A percentile compares a stretch with the other conserved stretches of the same genome.
phyloP scores from a whole-genome alignment of 176 grass and related monocot species.

The Coix lacrymajobi region DNA sequence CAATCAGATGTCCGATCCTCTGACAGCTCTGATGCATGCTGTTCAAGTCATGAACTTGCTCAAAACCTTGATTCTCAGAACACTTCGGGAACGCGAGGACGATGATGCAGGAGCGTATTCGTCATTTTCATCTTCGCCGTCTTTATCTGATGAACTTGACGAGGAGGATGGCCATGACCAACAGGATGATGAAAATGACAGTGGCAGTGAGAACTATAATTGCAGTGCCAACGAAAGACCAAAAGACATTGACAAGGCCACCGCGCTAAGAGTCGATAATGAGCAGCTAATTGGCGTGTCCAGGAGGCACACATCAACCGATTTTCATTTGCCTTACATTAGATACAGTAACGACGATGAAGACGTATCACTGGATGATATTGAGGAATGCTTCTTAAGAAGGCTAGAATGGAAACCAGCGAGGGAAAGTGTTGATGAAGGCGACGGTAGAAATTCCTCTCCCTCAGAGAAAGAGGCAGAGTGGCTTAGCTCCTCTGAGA shows the following conservation, averaged over 20 bases:
- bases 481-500: not conserved
- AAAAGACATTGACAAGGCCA: constrained; percentile 7
- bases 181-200: constrained; percentile 32
- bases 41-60: constrained; percentile 93
- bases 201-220: constrained; percentile 26
- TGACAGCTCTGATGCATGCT: constrained; percentile 83
- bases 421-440: not conserved
- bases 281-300: constrained; percentile 32
- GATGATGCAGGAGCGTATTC: constrained; percentile 55
- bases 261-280: not conserved
- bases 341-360: constrained; percentile 2
- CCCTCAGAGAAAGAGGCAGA: not conserved
- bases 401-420: constrained; percentile 46
- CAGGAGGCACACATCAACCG: constrained; percentile 31
- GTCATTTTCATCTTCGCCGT: constrained; percentile 37
- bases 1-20: constrained; percentile 72
- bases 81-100: constrained; percentile 59
- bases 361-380: constrained; percentile 35
- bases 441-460: not conserved
- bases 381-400: constrained; percentile 73
- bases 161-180: constrained; percentile 30
- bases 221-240: constrained; percentile 14
- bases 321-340: constrained; percentile 9
- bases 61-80: constrained; percentile 67
- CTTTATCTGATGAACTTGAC: constrained; percentile 37